A percentile compares a stretch with the other conserved stretches of the same genome.
phyloP scores from a whole-genome alignment of 2,329 filamentous ascomycete species.

The Knoxdaviesia proteae region DNA sequence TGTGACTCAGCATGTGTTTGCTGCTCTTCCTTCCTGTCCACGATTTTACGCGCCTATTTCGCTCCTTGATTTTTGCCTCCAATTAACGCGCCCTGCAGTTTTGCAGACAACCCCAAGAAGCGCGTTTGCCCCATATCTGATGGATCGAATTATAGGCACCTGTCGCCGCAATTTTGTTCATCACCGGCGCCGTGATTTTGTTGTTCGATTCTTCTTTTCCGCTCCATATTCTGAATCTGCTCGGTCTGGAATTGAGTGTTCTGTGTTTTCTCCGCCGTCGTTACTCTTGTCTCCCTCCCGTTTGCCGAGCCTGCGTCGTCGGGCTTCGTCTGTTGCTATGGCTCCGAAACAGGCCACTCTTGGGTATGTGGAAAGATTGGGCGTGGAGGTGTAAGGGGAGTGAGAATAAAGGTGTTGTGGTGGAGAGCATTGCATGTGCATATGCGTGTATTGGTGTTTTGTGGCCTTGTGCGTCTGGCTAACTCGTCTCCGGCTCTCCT shows the following conservation, averaged over 20 bases:
- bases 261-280: background rate
- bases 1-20: too few relatives aligned
- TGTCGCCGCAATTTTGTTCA: too few relatives aligned
- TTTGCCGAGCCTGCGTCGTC: background rate
- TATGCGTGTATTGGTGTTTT: background rate
- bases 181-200: background rate
- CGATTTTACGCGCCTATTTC: too few relatives aligned
- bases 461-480: background rate
- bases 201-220: background rate
- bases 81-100: too few relatives aligned
- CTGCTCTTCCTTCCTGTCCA: too few relatives aligned
- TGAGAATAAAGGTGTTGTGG: background rate
- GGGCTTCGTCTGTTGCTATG: constrained; percentile 11
- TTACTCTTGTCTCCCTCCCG: background rate
- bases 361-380: constrained; percentile 50
- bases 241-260: background rate
- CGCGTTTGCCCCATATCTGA: too few relatives aligned
- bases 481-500: background rate
- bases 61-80: too few relatives aligned
- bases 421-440: background rate
- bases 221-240: background rate
- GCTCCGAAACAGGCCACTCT: constrained; percentile 58
- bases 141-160: too few relatives aligned
- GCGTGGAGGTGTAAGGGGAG: background rate
- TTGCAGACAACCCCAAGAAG: too few relatives aligned